These are phyloP conservation scores for Microcos paniculata DNA, from an alignment of 345 rosid genomes.

Conservation along the genomic window DNA sequence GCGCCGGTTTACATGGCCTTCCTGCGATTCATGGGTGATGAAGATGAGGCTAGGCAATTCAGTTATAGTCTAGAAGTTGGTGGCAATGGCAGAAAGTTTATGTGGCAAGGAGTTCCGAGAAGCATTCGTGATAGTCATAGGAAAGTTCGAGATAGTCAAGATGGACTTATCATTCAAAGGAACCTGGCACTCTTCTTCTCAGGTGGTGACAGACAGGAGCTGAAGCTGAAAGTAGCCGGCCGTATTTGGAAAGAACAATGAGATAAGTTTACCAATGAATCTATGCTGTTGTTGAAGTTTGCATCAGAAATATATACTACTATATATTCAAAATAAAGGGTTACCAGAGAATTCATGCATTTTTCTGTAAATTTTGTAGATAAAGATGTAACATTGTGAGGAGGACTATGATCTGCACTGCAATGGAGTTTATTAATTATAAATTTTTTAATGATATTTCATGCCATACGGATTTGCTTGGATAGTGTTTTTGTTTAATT, in stretches of 20 bases:
- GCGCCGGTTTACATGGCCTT: slow-evolving; percentile 93
- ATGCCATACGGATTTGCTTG: not conserved
- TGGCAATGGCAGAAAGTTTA: slow-evolving; percentile 64
- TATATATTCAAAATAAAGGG: not conserved
- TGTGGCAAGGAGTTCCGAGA: slow-evolving; percentile 86
- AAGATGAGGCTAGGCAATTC: slow-evolving; percentile 75
- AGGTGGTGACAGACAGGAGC: slow-evolving; percentile 76
- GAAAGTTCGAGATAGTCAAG: slow-evolving; percentile 88
- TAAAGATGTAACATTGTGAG: not conserved
- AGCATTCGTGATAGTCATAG: slow-evolving; percentile 86
- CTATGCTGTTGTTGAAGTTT: not conserved
- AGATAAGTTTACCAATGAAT: not conserved
- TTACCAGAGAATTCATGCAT: not conserved
- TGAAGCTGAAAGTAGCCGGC: slow-evolving; percentile 80
- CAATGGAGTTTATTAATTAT: not conserved
- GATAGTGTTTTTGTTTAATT: too few relatives aligned
- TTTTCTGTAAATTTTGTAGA: slow-evolving; percentile 19
- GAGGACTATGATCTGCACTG: not conserved
- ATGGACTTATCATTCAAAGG: slow-evolving; percentile 76
- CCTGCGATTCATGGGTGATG: slow-evolving; percentile 91
- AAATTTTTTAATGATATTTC: not conserved
- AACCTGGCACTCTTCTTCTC: slow-evolving; percentile 88
- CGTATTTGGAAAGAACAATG: slow-evolving; percentile 86
- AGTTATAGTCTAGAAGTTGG: slow-evolving; percentile 88
- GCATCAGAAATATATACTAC: not conserved